Evolutionary conservation across 2,329 filamentous ascomycete species (phyloP), one percentile per base, ranked within the genome.

Genomic region (Chlorencoelia australis): DNA sequence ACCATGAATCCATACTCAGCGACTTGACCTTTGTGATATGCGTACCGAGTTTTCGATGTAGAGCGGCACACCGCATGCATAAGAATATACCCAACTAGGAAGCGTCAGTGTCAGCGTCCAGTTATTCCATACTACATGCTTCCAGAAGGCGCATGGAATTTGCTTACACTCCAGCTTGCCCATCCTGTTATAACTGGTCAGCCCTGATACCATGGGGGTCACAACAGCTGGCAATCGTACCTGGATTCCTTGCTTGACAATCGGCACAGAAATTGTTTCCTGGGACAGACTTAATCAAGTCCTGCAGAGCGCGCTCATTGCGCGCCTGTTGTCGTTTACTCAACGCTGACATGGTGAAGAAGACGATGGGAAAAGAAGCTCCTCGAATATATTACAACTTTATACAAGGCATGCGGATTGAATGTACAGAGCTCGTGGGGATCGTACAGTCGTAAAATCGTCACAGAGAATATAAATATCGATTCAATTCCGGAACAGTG

Each of bases 11-110:
- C 88, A 98, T 96, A 60, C 83, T 96, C 64, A 98, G 63, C 24
- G 88, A 96, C 63, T 98, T 98, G 67, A 98, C 87, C 61, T 98
- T 98, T 48, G 88, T 95, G 45, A 98, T 86, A 61, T 98, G 91
- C 26, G 91, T 96, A 43, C 91, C 91, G 54, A 98, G 69, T 64
- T 96, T 96, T 56, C 91, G 84, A 66, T 98, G 91, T 55, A 96
- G 74, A 37, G 87, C 75, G 36, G 88, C 91, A 68, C 91, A 98
- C 58, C 91, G 85, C 83, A 98, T 93, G 65, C 91, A 98, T 33
- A 98, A 69, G 59, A 98, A 98, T 47, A 96, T 77, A 42, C 91
- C 91, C 63, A 98, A 67, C 84, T 95, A 56, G 29, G 46, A 26
- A 37, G n/a, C 14, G 36, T 53, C 34, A 24, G 10, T 54, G 47